phyloP scores from a whole-genome alignment of 2,329 filamentous ascomycete species.

The Colletotrichum noveboracense region DNA sequence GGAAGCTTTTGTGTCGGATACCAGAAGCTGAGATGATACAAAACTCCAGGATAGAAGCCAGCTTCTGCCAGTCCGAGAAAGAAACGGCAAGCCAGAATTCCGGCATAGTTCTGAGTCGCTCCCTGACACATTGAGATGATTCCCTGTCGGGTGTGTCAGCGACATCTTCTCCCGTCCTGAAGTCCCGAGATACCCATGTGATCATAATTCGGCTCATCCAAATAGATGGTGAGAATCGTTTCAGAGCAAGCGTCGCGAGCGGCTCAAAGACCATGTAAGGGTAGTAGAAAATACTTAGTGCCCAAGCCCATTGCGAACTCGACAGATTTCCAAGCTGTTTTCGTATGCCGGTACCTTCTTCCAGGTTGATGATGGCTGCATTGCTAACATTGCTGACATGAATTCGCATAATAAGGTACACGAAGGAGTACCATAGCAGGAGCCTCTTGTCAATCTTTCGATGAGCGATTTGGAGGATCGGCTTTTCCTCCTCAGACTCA shows the following conservation, averaged over 20 bases:
- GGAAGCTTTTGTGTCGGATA: constrained; percentile 35
- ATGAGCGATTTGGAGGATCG: constrained; percentile 20
- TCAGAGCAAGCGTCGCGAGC: constrained; percentile 26
- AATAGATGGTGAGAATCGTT: constrained; percentile 24
- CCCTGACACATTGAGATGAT: constrained; percentile 28
- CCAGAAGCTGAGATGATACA: constrained; percentile 35
- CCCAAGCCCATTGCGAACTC: constrained; percentile 29
- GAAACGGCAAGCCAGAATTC: constrained; percentile 30
- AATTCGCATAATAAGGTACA: constrained; percentile 29
- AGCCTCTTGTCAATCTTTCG: constrained; percentile 28
- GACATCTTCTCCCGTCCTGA: neutral
- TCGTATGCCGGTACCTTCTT: constrained; percentile 29
- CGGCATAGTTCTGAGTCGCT: constrained; percentile 27
- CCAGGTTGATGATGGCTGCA: constrained; percentile 31
- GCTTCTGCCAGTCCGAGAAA: constrained; percentile 32
- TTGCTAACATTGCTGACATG: constrained; percentile 31
- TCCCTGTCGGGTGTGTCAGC: neutral
- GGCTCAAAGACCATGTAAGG: constrained; percentile 31
- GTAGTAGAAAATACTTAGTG: constrained; percentile 29
- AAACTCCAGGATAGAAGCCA: constrained; percentile 32
- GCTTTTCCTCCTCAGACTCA: neutral
- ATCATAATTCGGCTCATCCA: constrained; percentile 32
- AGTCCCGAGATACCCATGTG: constrained; percentile 22
- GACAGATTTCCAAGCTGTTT: constrained; percentile 27
- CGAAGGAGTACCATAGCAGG: constrained; percentile 27